phyloP scores from a whole-genome alignment of 2,329 filamentous ascomycete species.

The Colletotrichum magnum region DNA sequence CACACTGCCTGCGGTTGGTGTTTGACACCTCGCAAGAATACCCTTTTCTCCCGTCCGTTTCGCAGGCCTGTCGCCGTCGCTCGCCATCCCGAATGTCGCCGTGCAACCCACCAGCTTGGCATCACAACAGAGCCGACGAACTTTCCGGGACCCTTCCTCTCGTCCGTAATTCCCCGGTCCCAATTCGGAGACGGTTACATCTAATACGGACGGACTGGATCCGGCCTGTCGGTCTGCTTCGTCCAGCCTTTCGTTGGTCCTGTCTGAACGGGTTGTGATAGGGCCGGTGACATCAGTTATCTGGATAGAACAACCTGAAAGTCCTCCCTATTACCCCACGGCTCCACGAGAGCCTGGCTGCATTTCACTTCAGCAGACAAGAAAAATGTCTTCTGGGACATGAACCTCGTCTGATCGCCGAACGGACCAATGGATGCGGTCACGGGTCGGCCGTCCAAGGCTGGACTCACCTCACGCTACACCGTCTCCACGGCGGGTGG shows the following conservation, averaged over 20 bases:
- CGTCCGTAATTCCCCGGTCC: conserved; percentile 13
- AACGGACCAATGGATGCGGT: conserved; percentile 16
- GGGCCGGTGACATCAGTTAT: not conserved
- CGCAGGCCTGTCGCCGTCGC: conserved; percentile 2
- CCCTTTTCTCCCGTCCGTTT: conserved; percentile 30
- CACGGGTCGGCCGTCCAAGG: conserved; percentile 6
- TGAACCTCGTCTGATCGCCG: not conserved
- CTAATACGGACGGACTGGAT: not conserved
- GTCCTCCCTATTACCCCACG: not conserved
- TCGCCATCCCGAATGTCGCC: conserved; percentile 19
- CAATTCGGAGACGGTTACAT: not conserved
- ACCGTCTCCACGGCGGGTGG: conserved; percentile 15
- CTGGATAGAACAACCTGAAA: not conserved
- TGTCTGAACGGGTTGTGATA: not conserved
- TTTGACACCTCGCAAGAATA: conserved; percentile 34
- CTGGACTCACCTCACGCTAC: conserved; percentile 18
- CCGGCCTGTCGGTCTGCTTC: conserved; percentile 2
- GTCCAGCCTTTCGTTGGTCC: not conserved
- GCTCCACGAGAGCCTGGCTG: not conserved
- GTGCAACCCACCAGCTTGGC: conserved; percentile 23
- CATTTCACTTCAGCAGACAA: not conserved
- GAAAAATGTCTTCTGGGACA: not conserved
- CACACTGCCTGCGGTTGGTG: conserved; percentile 4
- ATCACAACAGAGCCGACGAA: conserved; percentile 12
- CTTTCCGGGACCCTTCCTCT: conserved; percentile 8